Base-by-base conservation (phyloP, 2,329 filamentous ascomycete genomes). In the Exserohilum rostratum region DNA sequence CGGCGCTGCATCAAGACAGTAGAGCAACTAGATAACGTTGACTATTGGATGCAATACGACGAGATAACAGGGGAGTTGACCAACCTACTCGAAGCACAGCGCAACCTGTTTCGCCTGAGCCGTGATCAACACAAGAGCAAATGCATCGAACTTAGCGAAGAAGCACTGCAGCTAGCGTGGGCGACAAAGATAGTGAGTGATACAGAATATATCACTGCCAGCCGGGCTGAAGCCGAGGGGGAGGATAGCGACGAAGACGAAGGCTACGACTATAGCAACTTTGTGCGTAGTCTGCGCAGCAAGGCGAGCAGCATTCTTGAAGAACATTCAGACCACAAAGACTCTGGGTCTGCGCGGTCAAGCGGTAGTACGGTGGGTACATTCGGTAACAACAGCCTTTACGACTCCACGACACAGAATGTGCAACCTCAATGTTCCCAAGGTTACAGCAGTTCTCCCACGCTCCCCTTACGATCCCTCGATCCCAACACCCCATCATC, bases 51-150 rank as follows among this genome's bases (percentile, higher is more conserved):
- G 0, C 37, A 29, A 2, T 31, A 58, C 7, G 49, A 63, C 6
- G 49, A 52, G 20, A 22, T 29, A 1, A 44, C 50, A 2, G 27
- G 43, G 0, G 46, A 53, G 6, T 29, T 56, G 3, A 49, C 34
- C 1, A 67, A 54, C 0, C 29, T 62, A 0, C 27, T 66, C 2
- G 64, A 69, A 4, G 59, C 53, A 3, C 56, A 63, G 39, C 56
- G 61, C 9, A 58, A 60, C 15, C 22, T 52, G 9, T 18, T 66
- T 0, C 56, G 43, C 0, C 53, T 60, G 50, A 52, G 54, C 7
- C 43, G 49, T 9, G 35, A 39, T 5, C 49, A 55, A 11, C 49
- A 55, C 12, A 59, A 61, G 22, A 48, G 12, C 5, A 45, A 35
- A 10, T 47, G 57, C 6, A 10, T 57, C 0, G 39, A 18, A 1